phyloP scores from a whole-genome alignment of 106 monocot species.

The Alisma plantagoaquatica region DNA sequence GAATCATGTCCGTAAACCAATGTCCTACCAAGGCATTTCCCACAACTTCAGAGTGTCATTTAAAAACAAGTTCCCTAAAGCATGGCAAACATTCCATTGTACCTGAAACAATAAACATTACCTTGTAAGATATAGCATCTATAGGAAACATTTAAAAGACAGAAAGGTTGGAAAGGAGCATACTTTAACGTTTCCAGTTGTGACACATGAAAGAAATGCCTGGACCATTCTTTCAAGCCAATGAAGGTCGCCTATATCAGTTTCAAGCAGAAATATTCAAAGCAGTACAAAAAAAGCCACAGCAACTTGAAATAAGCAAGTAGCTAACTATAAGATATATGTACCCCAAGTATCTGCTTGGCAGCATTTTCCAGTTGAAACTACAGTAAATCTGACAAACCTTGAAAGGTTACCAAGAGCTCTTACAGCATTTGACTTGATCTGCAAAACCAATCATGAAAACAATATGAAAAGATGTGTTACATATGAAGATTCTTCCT shows the following conservation, averaged over 20 bases:
- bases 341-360: too few relatives aligned
- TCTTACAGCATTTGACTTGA: slow-evolving; percentile 94
- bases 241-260: slow-evolving; percentile 22
- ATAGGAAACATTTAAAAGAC: neutral
- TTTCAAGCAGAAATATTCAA: too few relatives aligned
- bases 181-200: slow-evolving; percentile 99
- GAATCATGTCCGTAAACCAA: too few relatives aligned
- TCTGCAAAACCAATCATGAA: too few relatives aligned
- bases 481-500: too few relatives aligned
- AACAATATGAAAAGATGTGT: too few relatives aligned
- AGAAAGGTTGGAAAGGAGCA: neutral
- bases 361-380: too few relatives aligned
- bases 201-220: slow-evolving; percentile 95
- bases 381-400: slow-evolving; percentile 51
- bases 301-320: too few relatives aligned
- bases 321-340: too few relatives aligned
- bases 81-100: slow-evolving; percentile 99
- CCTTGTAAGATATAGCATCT: neutral
- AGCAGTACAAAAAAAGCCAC: too few relatives aligned
- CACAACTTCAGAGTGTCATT: slow-evolving; percentile 60
- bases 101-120: slow-evolving; percentile 46
- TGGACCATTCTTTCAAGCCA: slow-evolving; percentile 97
- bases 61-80: slow-evolving; percentile 90
- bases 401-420: slow-evolving; percentile 97
- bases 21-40: slow-evolving; percentile 53